These are phyloP conservation scores for Marasmius tenuissimus DNA, from an alignment of 1,284 basidiomycete species.

Conservation along the genomic window DNA sequence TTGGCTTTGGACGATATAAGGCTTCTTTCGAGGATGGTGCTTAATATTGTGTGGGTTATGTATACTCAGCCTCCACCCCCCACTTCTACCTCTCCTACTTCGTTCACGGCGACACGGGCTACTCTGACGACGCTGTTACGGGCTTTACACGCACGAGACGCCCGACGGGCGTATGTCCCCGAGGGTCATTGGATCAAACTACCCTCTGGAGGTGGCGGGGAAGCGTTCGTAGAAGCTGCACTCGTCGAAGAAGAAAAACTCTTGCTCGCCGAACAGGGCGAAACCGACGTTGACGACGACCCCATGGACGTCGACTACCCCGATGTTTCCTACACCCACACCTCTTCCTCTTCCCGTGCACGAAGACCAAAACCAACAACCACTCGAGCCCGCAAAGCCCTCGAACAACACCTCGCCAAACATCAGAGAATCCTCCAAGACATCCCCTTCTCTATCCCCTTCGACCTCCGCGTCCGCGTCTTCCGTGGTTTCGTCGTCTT, in stretches of 20 bases:
- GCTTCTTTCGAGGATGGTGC: conserved; percentile 64
- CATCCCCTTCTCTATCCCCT: conserved; percentile 95
- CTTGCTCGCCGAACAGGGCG: background rate
- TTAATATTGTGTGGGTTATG: conserved; percentile 79
- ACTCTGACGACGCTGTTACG: conserved; percentile 76
- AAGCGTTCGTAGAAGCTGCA: conserved; percentile 86
- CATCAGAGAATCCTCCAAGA: conserved; percentile 92
- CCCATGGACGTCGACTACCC: background rate
- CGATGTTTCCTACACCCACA: too few species aligned
- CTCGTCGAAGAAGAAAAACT: conserved; percentile 33
- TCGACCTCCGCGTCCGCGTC: conserved; percentile 86
- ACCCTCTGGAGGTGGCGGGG: conserved; percentile 54
- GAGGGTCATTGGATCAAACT: conserved; percentile 88
- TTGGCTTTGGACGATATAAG: conserved; percentile 83
- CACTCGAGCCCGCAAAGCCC: too few species aligned
- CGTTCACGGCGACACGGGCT: conserved; percentile 48
- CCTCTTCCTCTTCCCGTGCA: too few species aligned
- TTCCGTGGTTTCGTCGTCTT: conserved; percentile 78
- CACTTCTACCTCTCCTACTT: background rate
- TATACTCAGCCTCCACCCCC: conserved; percentile 56
- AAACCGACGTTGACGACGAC: background rate
- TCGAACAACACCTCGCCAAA: conserved; percentile 58
- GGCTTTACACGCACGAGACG: conserved; percentile 84
- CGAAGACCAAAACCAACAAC: too few species aligned
- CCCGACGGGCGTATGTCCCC: conserved; percentile 78